A percentile compares a stretch with the other conserved stretches of the same genome.
phyloP scores from a whole-genome alignment of 805 yeast genomes.

The Saturnispora ahearnii region DNA sequence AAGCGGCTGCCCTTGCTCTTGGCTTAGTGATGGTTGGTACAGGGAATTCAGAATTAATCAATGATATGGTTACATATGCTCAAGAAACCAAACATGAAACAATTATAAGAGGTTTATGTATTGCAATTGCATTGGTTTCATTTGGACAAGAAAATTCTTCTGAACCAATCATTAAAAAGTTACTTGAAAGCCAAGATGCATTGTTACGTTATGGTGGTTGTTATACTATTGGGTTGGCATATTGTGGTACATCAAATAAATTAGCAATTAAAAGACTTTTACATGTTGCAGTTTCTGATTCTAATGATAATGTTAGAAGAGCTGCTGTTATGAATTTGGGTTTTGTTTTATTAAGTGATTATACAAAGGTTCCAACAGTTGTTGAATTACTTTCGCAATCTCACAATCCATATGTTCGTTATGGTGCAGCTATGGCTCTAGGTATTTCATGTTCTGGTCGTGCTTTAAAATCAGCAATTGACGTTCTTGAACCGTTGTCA shows the following conservation, averaged over 20 bases:
- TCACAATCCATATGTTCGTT: constrained; percentile 96
- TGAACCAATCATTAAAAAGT: constrained; percentile 52
- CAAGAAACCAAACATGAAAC: constrained; percentile 94
- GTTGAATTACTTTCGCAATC: constrained; percentile 89
- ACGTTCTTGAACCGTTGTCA: constrained; percentile 83
- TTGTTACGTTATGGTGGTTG: constrained; percentile 94
- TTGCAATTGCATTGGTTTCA: constrained; percentile 79
- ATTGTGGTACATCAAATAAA: constrained; percentile 93
- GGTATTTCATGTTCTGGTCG: constrained; percentile 98
- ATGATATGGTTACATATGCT: constrained; percentile 84
- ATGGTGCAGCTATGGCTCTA: constrained; percentile 95
- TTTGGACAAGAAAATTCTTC: constrained; percentile 83
- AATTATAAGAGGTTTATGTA: constrained; percentile 85
- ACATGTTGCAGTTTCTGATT: constrained; percentile 94
- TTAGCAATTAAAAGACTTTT: constrained; percentile 75
- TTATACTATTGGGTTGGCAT: constrained; percentile 87
- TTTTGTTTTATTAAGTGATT: constrained; percentile 81
- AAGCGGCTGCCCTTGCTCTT: constrained; percentile 94
- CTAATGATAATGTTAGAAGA: constrained; percentile 92
- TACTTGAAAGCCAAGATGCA: constrained; percentile 69
- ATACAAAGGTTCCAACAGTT: constrained; percentile 88
- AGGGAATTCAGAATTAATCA: constrained; percentile 55
- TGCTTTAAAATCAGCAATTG: constrained; percentile 79
- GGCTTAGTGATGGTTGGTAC: constrained; percentile 94
- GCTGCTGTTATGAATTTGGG: constrained; percentile 91